Percentiles rank a stretch among this genome's conserved stretches.
Evolutionary conservation across 495 filamentous ascomycete genomes (phyloP).

Genomic region (Filosporella fistucella): DNA sequence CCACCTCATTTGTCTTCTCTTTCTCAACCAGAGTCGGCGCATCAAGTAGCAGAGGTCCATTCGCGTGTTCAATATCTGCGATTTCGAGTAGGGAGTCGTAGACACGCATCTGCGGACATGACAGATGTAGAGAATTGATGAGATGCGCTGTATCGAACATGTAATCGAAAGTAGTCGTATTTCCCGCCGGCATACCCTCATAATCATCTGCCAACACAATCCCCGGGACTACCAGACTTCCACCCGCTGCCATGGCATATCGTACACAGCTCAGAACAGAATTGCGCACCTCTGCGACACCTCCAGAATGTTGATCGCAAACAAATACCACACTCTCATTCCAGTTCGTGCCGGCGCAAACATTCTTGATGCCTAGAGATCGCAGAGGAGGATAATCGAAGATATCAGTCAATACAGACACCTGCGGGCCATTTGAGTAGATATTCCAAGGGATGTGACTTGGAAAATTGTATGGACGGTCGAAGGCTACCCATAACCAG

Average conservation of each 20-base stretch:
- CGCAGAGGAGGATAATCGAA: conserved; percentile 17
- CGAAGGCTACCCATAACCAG: conserved; percentile 20
- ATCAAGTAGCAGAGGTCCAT: neutral
- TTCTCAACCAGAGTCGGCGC: conserved; percentile 7
- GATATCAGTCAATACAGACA: conserved; percentile 1
- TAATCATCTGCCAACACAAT: conserved; percentile 5
- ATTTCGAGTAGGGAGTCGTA: neutral
- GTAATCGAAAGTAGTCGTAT: neutral
- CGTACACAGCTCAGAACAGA: conserved; percentile 22
- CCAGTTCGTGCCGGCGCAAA: conserved; percentile 18
- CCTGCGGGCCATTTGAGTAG: conserved; percentile 8
- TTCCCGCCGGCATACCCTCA: neutral
- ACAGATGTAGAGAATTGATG: conserved; percentile 3
- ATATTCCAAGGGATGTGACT: conserved; percentile 2
- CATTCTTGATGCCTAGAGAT: conserved; percentile 10
- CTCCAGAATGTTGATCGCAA: conserved; percentile 15
- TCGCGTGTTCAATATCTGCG: neutral
- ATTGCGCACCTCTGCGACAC: conserved; percentile 16
- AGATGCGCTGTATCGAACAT: conserved; percentile 22
- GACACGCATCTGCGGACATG: conserved; percentile 12
- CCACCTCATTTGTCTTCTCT: neutral
- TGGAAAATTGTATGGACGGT: conserved; percentile 12
- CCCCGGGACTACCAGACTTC: conserved; percentile 11
- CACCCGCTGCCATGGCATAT: conserved; percentile 23
- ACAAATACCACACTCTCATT: conserved; percentile 20